Conservation (phyloP, 208 protist genomes). For the Wallacemonas rigidus region DNA sequence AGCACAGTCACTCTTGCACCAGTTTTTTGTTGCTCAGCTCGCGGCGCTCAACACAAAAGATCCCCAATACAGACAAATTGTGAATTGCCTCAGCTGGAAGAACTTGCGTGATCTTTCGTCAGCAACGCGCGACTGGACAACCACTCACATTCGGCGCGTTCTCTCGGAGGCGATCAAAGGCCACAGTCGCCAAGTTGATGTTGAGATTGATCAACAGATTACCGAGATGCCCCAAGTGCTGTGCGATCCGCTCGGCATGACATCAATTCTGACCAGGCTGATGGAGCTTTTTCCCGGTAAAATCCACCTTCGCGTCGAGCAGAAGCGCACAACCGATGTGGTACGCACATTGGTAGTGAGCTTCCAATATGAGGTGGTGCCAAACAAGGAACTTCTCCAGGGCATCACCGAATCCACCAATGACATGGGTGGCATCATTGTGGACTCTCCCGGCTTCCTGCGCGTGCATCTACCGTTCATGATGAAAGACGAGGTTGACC, state of each 20-base stretch:
- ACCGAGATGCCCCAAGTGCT: slow-evolving; percentile 49
- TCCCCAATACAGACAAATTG: slow-evolving; percentile 41
- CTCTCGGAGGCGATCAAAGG: slow-evolving; percentile 61
- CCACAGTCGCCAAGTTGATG: slow-evolving; percentile 41
- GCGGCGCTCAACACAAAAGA: slow-evolving; percentile 38
- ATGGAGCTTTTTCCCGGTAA: slow-evolving; percentile 57
- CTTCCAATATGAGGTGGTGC: slow-evolving; percentile 49
- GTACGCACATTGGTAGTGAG: slow-evolving; percentile 57
- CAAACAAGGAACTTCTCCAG: slow-evolving; percentile 35
- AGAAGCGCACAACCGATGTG: slow-evolving; percentile 53
- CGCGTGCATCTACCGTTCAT: slow-evolving; percentile 54
- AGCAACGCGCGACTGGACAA: slow-evolving; percentile 45
- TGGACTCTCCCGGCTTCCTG: slow-evolving; percentile 42
- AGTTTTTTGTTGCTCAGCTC: slow-evolving; percentile 59
- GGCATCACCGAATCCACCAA: slow-evolving; percentile 41
- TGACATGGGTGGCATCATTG: slow-evolving; percentile 53
- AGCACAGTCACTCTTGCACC: slow-evolving; percentile 50
- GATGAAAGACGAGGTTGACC: slow-evolving; percentile 43
- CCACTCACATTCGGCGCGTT: slow-evolving; percentile 45
- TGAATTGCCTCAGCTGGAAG: slow-evolving; percentile 62
- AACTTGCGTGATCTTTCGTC: slow-evolving; percentile 54
- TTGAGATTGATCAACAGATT: slow-evolving; percentile 58
- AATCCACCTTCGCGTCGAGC: slow-evolving; percentile 58
- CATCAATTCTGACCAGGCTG: slow-evolving; percentile 35
- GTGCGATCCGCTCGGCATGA: slow-evolving; percentile 49